Conservation (phyloP, 1,284 basidiomycete genomes). For the Hemileia vastatrix region DNA sequence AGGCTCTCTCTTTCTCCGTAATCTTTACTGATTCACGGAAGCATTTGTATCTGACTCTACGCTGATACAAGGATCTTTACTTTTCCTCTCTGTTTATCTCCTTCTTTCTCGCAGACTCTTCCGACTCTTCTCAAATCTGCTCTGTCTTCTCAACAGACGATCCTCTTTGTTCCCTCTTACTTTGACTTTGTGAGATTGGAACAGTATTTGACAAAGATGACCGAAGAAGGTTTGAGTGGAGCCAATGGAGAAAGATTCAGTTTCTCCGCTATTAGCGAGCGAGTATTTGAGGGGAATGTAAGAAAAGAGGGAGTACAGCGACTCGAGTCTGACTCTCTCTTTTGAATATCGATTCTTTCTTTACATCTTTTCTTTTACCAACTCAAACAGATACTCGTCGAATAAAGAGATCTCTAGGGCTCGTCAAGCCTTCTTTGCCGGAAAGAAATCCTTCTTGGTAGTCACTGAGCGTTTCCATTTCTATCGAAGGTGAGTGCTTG, state of each 20-base stretch:
- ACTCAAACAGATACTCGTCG: slow-evolving; percentile 64
- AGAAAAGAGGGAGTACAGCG: background rate
- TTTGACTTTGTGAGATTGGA: slow-evolving; percentile 92
- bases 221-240: slow-evolving; percentile 48
- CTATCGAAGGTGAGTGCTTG: slow-evolving; percentile 72
- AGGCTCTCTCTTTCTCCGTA: background rate
- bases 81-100: background rate
- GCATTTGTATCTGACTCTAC: too few relatives aligned
- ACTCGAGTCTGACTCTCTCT: slow-evolving; percentile 13
- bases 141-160: slow-evolving; percentile 74
- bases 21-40: too few relatives aligned
- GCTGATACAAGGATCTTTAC: background rate
- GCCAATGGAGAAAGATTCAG: slow-evolving; percentile 46
- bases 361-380: background rate
- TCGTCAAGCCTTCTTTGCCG: slow-evolving; percentile 81
- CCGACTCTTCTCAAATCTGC: slow-evolving; percentile 78
- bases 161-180: slow-evolving; percentile 84
- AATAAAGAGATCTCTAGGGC: slow-evolving; percentile 88
- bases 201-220: slow-evolving; percentile 65
- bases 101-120: slow-evolving; percentile 53
- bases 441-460: slow-evolving; percentile 74
- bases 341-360: background rate
- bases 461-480: slow-evolving; percentile 96
- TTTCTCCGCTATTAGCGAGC: slow-evolving; percentile 83
- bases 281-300: slow-evolving; percentile 35